These are phyloP conservation scores for Penicillium psychrofluorescens DNA, from an alignment of 495 filamentous ascomycete genomes.

Conservation along the genomic window DNA sequence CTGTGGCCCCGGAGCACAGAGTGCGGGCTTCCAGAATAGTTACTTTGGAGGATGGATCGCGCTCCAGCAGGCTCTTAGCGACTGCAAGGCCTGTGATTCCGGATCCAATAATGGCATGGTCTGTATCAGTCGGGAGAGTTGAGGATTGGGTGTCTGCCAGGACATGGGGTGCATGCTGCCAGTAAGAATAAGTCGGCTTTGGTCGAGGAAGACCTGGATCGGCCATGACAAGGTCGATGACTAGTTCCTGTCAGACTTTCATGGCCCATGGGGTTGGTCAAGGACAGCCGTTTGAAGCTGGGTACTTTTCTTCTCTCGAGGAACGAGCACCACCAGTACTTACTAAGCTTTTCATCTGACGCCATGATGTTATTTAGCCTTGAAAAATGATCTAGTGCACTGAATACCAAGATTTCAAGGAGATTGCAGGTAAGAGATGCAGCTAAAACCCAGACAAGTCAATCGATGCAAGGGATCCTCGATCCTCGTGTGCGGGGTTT, in stretches of 20 bases:
- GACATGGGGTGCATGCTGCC: slow-evolving; percentile 57
- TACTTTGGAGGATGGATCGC: slow-evolving; percentile 14
- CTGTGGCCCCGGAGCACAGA: slow-evolving; percentile 76
- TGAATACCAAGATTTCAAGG: no score
- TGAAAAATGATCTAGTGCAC: no score
- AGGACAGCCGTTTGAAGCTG: no score
- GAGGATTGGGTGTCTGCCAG: slow-evolving; percentile 46
- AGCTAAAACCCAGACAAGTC: no score
- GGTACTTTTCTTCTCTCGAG: no score
- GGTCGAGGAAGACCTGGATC: slow-evolving; percentile 39
- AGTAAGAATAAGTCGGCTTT: slow-evolving; percentile 61
- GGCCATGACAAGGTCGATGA: slow-evolving; percentile 14
- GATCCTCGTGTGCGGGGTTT: slow-evolving; percentile 12
- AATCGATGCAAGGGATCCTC: no score
- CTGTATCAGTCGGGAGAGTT: slow-evolving; percentile 36
- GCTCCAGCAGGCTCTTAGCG: slow-evolving; percentile 48
- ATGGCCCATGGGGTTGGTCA: no score
- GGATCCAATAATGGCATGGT: slow-evolving; percentile 61
- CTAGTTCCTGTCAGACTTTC: not conserved
- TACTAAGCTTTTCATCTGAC: slow-evolving; percentile 5
- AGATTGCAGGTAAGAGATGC: no score
- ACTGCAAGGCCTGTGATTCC: slow-evolving; percentile 61
- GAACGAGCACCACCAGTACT: no score
- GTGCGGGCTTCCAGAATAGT: slow-evolving; percentile 62
- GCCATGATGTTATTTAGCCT: not conserved